Evolutionary conservation across 129 eudicot genomes (phyloP).

Genomic region (Flaveria brownii): DNA sequence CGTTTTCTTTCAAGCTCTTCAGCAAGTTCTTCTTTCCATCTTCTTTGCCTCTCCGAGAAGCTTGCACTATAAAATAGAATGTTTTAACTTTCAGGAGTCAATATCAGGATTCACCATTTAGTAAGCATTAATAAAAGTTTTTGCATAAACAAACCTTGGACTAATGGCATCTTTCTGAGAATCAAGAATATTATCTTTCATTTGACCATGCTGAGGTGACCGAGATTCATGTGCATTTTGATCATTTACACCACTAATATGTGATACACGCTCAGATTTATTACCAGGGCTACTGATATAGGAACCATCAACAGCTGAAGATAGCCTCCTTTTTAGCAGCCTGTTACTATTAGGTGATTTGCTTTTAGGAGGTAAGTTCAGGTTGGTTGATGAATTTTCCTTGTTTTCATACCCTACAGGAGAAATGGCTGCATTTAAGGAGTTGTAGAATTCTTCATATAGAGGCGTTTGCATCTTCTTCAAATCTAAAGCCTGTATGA

Average conservation of each 20-base stretch:
- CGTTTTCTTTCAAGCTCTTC: slow-evolving; percentile 85
- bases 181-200: slow-evolving; percentile 48
- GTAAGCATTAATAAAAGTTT: neutral
- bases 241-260: slow-evolving; percentile 44
- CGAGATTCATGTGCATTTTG: slow-evolving; percentile 48
- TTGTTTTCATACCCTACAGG: slow-evolving; percentile 53
- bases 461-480: slow-evolving; percentile 95
- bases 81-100: slow-evolving; percentile 1
- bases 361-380: slow-evolving; percentile 75
- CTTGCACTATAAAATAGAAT: slow-evolving; percentile 39
- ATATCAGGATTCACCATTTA: neutral
- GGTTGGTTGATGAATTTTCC: slow-evolving; percentile 60
- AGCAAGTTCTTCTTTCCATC: slow-evolving; percentile 94
- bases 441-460: slow-evolving; percentile 82
- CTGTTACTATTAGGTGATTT: slow-evolving; percentile 60
- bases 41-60: slow-evolving; percentile 77
- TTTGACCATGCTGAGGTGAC: slow-evolving; percentile 49
- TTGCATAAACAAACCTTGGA: slow-evolving; percentile 59
- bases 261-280: slow-evolving; percentile 45
- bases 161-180: slow-evolving; percentile 52
- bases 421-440: slow-evolving; percentile 59
- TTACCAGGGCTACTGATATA: slow-evolving; percentile 55
- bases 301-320: slow-evolving; percentile 66
- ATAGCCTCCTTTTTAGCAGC: slow-evolving; percentile 64
- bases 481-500: slow-evolving; percentile 77